A percentile compares a stretch with the other conserved stretches of the same genome.
Conservation (phyloP, 768 basidiomycete genomes). For the Lactifluus piperatus region DNA sequence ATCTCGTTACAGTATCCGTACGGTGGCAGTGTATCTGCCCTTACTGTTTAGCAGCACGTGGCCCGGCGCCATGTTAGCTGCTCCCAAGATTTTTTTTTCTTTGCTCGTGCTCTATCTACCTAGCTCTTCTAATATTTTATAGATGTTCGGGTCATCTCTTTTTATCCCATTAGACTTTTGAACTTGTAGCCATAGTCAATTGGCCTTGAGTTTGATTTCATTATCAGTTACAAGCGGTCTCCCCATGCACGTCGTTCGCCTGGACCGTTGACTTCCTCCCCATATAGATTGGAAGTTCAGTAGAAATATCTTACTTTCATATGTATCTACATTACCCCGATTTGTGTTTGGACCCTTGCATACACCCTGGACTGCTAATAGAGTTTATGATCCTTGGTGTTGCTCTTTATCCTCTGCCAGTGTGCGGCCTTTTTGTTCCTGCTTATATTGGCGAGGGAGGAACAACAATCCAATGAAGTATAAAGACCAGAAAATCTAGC, state of each 20-base stretch:
- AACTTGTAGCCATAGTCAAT: conserved; percentile 11
- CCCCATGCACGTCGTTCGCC: not conserved
- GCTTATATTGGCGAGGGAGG: not conserved
- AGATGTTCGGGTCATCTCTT: not conserved
- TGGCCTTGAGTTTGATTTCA: not conserved
- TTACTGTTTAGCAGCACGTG: not conserved
- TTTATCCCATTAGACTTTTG: not conserved
- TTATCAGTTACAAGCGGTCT: not conserved
- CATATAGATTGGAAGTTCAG: conserved; percentile 1
- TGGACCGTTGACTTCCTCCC: not conserved
- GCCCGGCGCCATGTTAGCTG: not conserved
- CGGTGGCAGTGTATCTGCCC: not conserved
- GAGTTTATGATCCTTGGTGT: not conserved
- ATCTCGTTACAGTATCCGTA: conserved; percentile 9
- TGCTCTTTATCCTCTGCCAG: not conserved
- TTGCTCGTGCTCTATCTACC: not conserved
- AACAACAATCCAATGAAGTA: not conserved
- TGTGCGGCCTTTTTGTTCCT: not conserved
- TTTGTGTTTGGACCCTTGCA: not conserved
- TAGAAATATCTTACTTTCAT: not conserved
- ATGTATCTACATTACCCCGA: conserved; percentile 3
- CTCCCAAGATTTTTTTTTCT: not conserved
- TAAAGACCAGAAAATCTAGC: not conserved
- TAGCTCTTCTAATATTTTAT: not conserved
- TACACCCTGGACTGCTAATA: not conserved